phyloP scores from a whole-genome alignment of 2,329 filamentous ascomycete species.

The Trichoderma breve region DNA sequence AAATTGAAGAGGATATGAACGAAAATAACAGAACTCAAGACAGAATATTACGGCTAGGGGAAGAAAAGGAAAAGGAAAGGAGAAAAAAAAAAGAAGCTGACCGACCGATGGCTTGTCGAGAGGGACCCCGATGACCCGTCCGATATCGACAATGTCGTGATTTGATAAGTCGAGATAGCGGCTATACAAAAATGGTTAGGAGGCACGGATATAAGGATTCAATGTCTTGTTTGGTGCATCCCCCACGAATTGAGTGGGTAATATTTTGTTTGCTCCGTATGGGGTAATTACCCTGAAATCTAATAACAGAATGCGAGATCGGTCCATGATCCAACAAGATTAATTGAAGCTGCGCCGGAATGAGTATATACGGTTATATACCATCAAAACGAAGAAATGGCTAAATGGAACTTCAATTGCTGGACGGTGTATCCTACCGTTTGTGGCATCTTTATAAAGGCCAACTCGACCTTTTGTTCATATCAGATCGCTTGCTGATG shows the following conservation, averaged over 20 bases:
- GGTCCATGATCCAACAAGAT: not conserved
- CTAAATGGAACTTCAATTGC: not conserved
- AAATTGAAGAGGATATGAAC: not conserved
- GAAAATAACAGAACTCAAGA: not conserved
- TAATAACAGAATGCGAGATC: not conserved
- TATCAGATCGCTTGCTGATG: not conserved
- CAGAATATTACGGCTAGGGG: not conserved
- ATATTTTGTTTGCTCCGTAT: not conserved
- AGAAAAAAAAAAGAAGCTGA: not conserved
- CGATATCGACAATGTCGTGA: slow-evolving; percentile 26
- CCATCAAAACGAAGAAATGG: not conserved
- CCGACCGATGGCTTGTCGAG: not conserved
- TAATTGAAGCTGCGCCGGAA: not conserved
- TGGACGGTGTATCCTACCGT: not conserved
- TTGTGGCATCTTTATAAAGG: not conserved
- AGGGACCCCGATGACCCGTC: slow-evolving; percentile 23
- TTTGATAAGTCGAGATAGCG: slow-evolving; percentile 4
- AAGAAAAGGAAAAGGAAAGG: slow-evolving; percentile 17
- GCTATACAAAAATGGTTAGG: not conserved
- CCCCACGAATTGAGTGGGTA: slow-evolving; percentile 13
- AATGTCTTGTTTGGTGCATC: not conserved
- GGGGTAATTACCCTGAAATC: not conserved
- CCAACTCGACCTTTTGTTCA: not conserved
- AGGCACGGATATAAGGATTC: not conserved
- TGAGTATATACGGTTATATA: not conserved